These are phyloP conservation scores for Saccharomyces eubayanus DNA, from an alignment of 805 yeast species.

Conservation along the genomic window DNA sequence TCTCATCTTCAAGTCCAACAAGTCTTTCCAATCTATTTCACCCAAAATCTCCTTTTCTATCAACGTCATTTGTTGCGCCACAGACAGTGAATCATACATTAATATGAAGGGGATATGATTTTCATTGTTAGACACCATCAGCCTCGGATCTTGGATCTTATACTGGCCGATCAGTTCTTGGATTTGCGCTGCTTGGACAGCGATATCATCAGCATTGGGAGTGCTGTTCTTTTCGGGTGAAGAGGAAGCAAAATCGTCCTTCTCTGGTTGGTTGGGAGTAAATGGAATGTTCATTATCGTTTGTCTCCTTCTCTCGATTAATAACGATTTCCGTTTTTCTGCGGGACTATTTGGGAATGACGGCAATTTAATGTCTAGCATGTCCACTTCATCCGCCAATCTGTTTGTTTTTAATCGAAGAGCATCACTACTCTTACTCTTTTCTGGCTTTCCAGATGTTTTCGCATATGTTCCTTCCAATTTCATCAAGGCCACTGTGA, in stretches of 20 bases:
- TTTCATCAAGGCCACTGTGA: slow-evolving; percentile 64
- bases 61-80: slow-evolving; percentile 77
- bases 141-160: slow-evolving; percentile 20
- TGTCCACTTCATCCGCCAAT: slow-evolving; percentile 11
- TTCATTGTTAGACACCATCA: slow-evolving; percentile 28
- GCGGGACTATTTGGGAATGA: slow-evolving; percentile 11
- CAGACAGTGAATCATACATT: slow-evolving; percentile 52
- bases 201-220: slow-evolving; percentile 2
- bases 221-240: neutral
- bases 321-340: slow-evolving; percentile 25
- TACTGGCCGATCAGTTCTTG: slow-evolving; percentile 21
- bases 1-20: slow-evolving; percentile 69
- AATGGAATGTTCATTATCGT: slow-evolving; percentile 31
- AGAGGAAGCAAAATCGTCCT: slow-evolving; percentile 9
- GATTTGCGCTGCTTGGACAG: slow-evolving; percentile 13
- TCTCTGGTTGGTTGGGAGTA: slow-evolving; percentile 21
- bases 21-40: slow-evolving; percentile 88
- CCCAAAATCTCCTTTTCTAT: slow-evolving; percentile 77
- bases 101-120: slow-evolving; percentile 78
- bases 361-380: slow-evolving; percentile 10
- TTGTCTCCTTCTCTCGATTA: slow-evolving; percentile 34
- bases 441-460: slow-evolving; percentile 2
- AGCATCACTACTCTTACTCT: neutral
- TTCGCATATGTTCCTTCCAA: slow-evolving; percentile 56
- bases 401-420: neutral